These are phyloP conservation scores for Neurospora sp. DNA, from an alignment of 495 filamentous ascomycete genomes.

Conservation along the genomic window DNA sequence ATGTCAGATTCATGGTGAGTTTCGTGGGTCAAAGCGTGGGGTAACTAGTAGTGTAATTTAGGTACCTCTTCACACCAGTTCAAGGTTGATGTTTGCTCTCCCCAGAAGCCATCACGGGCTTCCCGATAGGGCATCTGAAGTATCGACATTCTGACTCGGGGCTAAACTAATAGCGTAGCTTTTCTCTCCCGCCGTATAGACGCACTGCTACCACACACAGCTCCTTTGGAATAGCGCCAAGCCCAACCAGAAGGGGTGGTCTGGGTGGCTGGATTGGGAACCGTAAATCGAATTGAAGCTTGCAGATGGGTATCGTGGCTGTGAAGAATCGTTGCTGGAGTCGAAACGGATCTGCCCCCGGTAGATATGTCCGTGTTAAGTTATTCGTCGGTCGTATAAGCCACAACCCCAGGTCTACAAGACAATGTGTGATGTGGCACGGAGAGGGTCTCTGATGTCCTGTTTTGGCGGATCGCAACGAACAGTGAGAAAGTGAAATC, in stretches of 20 bases:
- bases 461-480: neutral
- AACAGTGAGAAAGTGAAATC: neutral
- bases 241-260: neutral
- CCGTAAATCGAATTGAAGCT: neutral
- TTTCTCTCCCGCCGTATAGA: neutral
- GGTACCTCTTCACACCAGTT: constrained; percentile 91
- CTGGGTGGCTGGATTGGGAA: neutral
- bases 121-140: constrained; percentile 58
- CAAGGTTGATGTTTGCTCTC: constrained; percentile 75
- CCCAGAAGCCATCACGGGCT: constrained; percentile 65
- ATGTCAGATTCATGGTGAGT: constrained; percentile 1
- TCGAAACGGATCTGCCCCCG: neutral
- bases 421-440: neutral
- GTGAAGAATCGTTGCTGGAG: neutral
- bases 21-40: neutral
- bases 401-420: neutral
- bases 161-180: neutral
- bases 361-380: neutral
- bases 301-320: neutral
- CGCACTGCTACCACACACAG: neutral
- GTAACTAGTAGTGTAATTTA: neutral
- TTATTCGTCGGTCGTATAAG: neutral
- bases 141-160: neutral
- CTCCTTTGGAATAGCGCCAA: neutral
- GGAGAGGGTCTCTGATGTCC: neutral